phyloP scores from a whole-genome alignment of 495 filamentous ascomycete species.

The Xylaria grammica region DNA sequence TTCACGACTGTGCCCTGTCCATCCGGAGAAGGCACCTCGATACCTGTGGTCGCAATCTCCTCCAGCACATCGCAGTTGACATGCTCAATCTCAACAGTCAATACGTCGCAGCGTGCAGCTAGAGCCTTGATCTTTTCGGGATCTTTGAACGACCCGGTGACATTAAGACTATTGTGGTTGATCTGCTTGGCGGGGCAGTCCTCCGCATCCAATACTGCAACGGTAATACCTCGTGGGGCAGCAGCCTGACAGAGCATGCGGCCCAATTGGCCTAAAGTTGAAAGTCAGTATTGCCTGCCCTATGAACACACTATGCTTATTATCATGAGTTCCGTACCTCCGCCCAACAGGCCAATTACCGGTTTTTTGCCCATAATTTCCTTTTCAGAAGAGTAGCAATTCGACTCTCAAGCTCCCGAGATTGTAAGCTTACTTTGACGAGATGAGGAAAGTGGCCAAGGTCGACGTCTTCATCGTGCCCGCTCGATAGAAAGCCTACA shows the following conservation, averaged over 20 bases:
- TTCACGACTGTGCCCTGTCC: slow-evolving; percentile 43
- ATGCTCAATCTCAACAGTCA: slow-evolving; percentile 98
- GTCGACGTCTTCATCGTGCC: no score
- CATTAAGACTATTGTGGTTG: slow-evolving; percentile 72
- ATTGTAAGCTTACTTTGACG: no score
- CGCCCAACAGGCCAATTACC: slow-evolving; percentile 50
- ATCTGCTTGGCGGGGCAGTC: slow-evolving; percentile 90
- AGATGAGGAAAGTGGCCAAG: no score
- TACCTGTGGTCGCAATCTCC: slow-evolving; percentile 68
- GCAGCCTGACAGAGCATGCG: slow-evolving; percentile 96
- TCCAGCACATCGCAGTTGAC: slow-evolving; percentile 92
- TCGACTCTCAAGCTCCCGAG: no score
- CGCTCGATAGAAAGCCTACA: no score
- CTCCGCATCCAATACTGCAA: slow-evolving; percentile 79
- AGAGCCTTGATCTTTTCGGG: slow-evolving; percentile 75
- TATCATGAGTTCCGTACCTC: slow-evolving; percentile 21
- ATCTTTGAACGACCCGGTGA: slow-evolving; percentile 86
- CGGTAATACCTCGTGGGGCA: slow-evolving; percentile 80
- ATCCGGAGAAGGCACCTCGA: slow-evolving; percentile 52
- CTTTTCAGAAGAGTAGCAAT: neutral
- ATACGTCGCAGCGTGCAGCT: slow-evolving; percentile 75
- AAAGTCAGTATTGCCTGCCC: slow-evolving; percentile 64
- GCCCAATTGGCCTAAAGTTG: slow-evolving; percentile 81
- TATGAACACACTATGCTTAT: neutral
- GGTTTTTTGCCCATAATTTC: slow-evolving; percentile 29